Conservation (phyloP, 371 early-diverging fungal species). For the Smittium culicis region DNA sequence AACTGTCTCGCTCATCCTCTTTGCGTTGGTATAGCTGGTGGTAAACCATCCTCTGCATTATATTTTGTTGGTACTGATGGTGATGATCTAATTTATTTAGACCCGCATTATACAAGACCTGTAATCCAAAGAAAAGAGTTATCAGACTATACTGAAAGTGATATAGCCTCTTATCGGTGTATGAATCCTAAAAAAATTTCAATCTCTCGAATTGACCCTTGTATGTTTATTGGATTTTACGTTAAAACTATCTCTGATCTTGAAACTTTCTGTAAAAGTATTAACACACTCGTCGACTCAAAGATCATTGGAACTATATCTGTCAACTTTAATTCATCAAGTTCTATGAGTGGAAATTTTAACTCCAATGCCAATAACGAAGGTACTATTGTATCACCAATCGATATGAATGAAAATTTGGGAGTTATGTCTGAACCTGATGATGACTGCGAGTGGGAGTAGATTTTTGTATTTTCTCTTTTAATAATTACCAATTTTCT, state of each 20-base stretch:
- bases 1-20: constrained; percentile 57
- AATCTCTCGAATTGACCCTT: constrained; percentile 72
- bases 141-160: constrained; percentile 20
- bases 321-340: neutral
- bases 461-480: no score
- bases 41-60: constrained; percentile 80
- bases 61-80: constrained; percentile 83
- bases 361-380: neutral
- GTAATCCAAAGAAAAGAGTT: constrained; percentile 19
- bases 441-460: no score
- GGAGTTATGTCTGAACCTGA: neutral
- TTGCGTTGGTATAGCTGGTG: constrained; percentile 85
- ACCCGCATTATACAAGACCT: constrained; percentile 78
- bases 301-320: neutral
- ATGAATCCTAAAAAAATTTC: constrained; percentile 51
- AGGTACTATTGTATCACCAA: neutral
- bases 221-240: constrained; percentile 82
- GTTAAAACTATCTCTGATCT: neutral
- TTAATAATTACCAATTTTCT: no score
- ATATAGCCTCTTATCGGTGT: constrained; percentile 72
- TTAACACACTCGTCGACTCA: neutral
- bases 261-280: neutral
- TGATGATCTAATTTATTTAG: constrained; percentile 64
- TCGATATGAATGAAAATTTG: neutral
- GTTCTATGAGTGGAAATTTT: neutral